Evolutionary conservation across 1,139 yeast genomes (phyloP), one percentile per base, ranked within the genome.

Genomic region (Taphrina sp.): DNA sequence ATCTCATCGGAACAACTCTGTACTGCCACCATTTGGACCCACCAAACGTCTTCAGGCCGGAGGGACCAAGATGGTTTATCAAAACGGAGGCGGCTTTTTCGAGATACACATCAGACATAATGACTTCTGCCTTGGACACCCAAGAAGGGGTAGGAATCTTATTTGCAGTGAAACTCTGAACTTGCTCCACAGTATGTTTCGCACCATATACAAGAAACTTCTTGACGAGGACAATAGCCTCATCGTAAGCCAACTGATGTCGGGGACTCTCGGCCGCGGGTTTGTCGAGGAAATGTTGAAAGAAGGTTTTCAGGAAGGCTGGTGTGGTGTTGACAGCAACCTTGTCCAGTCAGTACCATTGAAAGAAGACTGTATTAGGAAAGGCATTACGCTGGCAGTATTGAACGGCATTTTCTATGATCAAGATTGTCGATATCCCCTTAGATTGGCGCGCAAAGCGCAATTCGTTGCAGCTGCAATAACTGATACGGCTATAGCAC

Each of bases 11-110:
- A 3, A 26, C 42, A 5, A 35, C 26, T 8, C 56, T 44, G 23
- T 42, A 42, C 56, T 52, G 56, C 56, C 56, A 52, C 56, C 56
- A 52, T 12, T 52, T 43, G 23, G 26, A 17, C 12, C 56, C 56
- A 14, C 56, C 56, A 22, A 52, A 42, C 3, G 49, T 36, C 38
- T 42, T 22, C 20, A 52, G n/a, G 1, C 49, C 56, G 4, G 37
- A 29, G 7, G 45, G 42, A 3, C 56, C 56, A 8, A 52, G 49
- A 4, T 42, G 22, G 8, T 42, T 31, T 5, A 35, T 35, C 19
- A 52, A 28, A 12, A 33, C 22, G 16, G 29, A 33, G 24, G 56
- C 56, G 7, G 56, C 49, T 20, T 28, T 37, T 20, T 52, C 56
- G 14, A 52, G 23, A 29, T 20, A 52, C n/a, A 28, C 5, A 5